Percentiles rank a stretch among this genome's conserved stretches.
Conservation (phyloP, 176 grass and related monocot genomes). For the Alloteropsis semialata region DNA sequence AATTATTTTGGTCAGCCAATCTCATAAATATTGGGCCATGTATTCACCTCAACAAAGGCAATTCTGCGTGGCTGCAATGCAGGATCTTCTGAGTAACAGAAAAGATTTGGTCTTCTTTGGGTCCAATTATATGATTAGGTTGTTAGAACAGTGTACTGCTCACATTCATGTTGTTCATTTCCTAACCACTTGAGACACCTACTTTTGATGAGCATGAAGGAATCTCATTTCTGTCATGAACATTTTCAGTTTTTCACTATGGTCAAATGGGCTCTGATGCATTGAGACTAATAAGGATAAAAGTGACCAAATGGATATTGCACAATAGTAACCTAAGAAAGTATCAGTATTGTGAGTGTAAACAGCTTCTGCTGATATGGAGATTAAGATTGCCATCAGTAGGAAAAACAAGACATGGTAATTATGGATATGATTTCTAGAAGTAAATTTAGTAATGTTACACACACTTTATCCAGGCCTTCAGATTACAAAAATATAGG, state of each 20-base stretch:
- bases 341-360: neutral
- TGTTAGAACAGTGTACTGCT: conserved; percentile 33
- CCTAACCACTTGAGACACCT: conserved; percentile 18
- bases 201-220: conserved; percentile 21
- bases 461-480: neutral
- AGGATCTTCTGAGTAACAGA: conserved; percentile 24
- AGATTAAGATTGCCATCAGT: neutral
- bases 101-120: neutral
- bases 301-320: neutral
- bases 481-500: neutral
- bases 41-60: conserved; percentile 3
- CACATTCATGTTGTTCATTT: conserved; percentile 27
- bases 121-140: conserved; percentile 35
- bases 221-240: conserved; percentile 12
- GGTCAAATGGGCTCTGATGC: neutral
- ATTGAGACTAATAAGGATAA: neutral
- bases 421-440: neutral
- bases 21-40: neutral
- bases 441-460: neutral
- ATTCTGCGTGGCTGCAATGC: neutral
- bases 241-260: neutral
- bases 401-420: neutral
- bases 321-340: neutral
- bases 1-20: neutral
- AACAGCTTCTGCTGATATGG: neutral